A percentile compares a stretch with the other conserved stretches of the same genome.
Evolutionary conservation across 116 monocot species (phyloP).

Genomic region (Dioscorea cayenensis): DNA sequence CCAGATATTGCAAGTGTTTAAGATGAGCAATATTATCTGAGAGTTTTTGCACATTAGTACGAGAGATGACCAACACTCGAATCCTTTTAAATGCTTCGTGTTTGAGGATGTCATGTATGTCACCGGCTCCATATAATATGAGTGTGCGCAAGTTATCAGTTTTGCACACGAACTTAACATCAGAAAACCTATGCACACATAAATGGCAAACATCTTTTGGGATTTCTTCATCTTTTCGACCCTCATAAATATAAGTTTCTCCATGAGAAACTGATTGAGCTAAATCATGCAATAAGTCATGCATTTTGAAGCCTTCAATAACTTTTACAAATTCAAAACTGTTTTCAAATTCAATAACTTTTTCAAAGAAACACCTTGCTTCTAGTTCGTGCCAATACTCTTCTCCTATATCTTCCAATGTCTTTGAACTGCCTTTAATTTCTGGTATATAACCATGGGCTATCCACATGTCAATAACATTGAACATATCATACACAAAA

Average conservation of each 20-base stretch:
- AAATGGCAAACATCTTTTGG: background rate
- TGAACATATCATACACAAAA: background rate
- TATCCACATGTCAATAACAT: background rate
- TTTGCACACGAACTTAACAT: too few relatives aligned
- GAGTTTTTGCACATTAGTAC: background rate
- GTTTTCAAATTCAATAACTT: background rate
- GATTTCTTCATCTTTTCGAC: background rate
- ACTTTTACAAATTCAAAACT: too few relatives aligned
- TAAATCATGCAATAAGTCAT: background rate
- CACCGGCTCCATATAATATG: too few relatives aligned
- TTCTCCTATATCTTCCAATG: background rate
- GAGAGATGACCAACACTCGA: background rate
- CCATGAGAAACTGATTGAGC: background rate
- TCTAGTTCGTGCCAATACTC: background rate
- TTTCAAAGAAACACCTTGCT: background rate
- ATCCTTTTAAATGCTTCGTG: background rate
- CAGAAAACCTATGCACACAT: background rate
- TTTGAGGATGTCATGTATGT: too few relatives aligned
- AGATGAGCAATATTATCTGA: background rate
- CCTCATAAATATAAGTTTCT: background rate
- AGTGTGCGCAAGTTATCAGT: too few relatives aligned
- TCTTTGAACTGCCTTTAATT: background rate
- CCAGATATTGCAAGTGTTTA: constrained; percentile 1
- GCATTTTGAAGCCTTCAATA: background rate
- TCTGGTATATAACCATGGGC: background rate